Conservation (phyloP, 2,329 filamentous ascomycete species). For the Fusarium miscanthi region DNA sequence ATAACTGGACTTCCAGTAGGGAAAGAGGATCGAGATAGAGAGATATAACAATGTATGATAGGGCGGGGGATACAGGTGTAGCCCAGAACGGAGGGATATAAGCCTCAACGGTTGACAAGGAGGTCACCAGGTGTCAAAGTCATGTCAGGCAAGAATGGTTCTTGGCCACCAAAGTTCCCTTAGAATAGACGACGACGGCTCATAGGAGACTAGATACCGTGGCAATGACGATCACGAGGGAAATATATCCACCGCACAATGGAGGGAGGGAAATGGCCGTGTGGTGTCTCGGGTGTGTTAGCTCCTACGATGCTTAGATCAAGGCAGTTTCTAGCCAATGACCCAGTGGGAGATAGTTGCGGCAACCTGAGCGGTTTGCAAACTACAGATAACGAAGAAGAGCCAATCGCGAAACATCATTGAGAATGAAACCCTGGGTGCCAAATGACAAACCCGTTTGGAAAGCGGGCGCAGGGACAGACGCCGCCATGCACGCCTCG, state of each 20-base stretch:
- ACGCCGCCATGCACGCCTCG: constrained; percentile 22
- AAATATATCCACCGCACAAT: constrained; percentile 26
- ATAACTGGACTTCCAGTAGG: constrained; percentile 38
- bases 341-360: background rate
- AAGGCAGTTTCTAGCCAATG: constrained; percentile 11
- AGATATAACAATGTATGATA: constrained; percentile 21
- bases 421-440: background rate
- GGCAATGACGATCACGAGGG: constrained; percentile 38
- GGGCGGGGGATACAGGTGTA: constrained; percentile 8
- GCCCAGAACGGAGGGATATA: constrained; percentile 36
- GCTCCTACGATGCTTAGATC: background rate
- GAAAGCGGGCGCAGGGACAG: constrained; percentile 29
- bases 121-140: constrained; percentile 37
- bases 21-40: constrained; percentile 6
- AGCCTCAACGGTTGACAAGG: constrained; percentile 32
- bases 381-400: constrained; percentile 14
- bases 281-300: constrained; percentile 27
- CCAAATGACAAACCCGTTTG: background rate
- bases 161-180: constrained; percentile 13
- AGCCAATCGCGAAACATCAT: constrained; percentile 10
- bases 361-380: constrained; percentile 16
- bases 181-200: constrained; percentile 15
- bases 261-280: constrained; percentile 19
- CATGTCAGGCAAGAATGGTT: constrained; percentile 13
- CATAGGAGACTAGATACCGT: constrained; percentile 16